Evolutionary conservation across 148 eudicot genomes (phyloP).

Genomic region (Fallopia convolvulus): DNA sequence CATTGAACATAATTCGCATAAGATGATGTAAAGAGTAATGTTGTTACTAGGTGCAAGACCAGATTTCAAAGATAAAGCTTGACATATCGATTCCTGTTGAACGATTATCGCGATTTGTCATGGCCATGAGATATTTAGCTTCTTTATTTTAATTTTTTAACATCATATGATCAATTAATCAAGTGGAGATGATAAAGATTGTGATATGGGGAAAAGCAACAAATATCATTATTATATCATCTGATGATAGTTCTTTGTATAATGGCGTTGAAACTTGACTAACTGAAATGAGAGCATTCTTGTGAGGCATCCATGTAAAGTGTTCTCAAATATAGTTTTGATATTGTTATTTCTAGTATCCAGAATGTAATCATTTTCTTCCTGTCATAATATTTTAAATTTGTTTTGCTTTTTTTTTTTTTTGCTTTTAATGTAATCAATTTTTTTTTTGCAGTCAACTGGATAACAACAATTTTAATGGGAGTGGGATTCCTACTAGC

Average conservation of each 20-base stretch:
- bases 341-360: neutral
- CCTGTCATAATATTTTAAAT: neutral
- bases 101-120: neutral
- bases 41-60: neutral
- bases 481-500: slow-evolving; percentile 37
- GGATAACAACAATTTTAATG: slow-evolving; percentile 49
- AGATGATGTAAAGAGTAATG: neutral
- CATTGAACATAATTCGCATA: neutral
- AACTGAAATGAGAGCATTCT: neutral
- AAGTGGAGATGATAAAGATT: neutral
- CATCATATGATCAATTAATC: neutral
- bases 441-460: slow-evolving; percentile 43
- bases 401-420: neutral
- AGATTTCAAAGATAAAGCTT: neutral
- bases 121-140: neutral
- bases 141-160: neutral
- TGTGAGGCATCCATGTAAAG: neutral
- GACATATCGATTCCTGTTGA: neutral
- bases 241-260: neutral
- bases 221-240: neutral
- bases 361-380: neutral
- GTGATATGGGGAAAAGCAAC: neutral
- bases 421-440: too few relatives aligned
- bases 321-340: neutral
- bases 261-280: neutral